A percentile compares a stretch with the other conserved stretches of the same genome.
phyloP scores from a whole-genome alignment of 805 yeast species.

The Hanseniaspora mollemarum region DNA sequence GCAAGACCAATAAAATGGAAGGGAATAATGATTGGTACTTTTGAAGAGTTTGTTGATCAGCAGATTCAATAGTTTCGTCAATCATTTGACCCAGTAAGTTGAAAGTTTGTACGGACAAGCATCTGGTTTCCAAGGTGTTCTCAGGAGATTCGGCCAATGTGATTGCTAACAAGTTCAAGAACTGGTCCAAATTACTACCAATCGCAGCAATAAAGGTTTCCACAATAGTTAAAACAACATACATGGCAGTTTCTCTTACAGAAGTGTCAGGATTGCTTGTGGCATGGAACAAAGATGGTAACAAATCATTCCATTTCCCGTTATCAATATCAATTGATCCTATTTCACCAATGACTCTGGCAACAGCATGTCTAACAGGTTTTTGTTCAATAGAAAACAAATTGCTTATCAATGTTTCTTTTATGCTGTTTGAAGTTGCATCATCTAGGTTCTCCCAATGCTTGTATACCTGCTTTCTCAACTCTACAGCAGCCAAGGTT shows the following conservation, averaged over 20 bases:
- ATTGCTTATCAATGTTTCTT: constrained; percentile 53
- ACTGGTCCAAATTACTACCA: constrained; percentile 47
- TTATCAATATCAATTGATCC: constrained; percentile 64
- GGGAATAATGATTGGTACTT: constrained; percentile 62
- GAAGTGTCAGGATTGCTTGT: constrained; percentile 42
- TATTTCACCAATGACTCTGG: constrained; percentile 80
- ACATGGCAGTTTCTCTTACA: constrained; percentile 71
- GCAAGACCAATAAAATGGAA: constrained; percentile 66
- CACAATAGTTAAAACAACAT: constrained; percentile 61
- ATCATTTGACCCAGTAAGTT: constrained; percentile 53
- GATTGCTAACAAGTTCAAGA: constrained; percentile 56
- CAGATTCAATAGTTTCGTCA: constrained; percentile 45
- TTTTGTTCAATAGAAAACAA: constrained; percentile 55
- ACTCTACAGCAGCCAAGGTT: constrained; percentile 93
- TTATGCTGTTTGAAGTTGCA: constrained; percentile 46
- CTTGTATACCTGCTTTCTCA: constrained; percentile 63
- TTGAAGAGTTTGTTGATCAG: constrained; percentile 35
- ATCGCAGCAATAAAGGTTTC: constrained; percentile 58
- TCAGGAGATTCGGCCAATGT: constrained; percentile 49
- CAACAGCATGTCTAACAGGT: constrained; percentile 72
- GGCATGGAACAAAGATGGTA: constrained; percentile 58
- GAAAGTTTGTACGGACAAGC: constrained; percentile 70
- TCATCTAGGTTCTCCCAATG: constrained; percentile 50
- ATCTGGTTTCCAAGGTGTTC: constrained; percentile 60
- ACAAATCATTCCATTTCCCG: constrained; percentile 62